Conservation (phyloP, 768 basidiomycete species). For the Xerocomus potaroensis region DNA sequence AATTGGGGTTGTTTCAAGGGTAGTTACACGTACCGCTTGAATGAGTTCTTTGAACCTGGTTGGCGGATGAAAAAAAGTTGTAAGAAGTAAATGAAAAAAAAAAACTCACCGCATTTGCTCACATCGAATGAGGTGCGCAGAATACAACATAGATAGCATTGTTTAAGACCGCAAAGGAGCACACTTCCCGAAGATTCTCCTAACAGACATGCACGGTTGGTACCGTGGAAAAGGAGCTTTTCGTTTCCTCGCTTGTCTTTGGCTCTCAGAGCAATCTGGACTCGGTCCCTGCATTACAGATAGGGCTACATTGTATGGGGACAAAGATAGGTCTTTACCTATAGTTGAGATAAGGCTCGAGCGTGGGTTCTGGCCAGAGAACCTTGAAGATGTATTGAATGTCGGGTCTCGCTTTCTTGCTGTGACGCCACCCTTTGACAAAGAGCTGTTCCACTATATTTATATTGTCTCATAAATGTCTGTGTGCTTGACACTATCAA, state of each 20-base stretch:
- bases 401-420: slow-evolving; percentile 45
- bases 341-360: slow-evolving; percentile 45
- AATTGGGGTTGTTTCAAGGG: neutral
- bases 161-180: slow-evolving; percentile 44
- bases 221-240: slow-evolving; percentile 66
- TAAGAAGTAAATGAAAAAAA: neutral
- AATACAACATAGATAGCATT: slow-evolving; percentile 55
- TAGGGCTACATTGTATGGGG: slow-evolving; percentile 19
- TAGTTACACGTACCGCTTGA: slow-evolving; percentile 37
- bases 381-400: slow-evolving; percentile 51
- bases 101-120: slow-evolving; percentile 47
- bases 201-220: slow-evolving; percentile 51
- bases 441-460: slow-evolving; percentile 47
- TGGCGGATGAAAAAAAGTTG: slow-evolving; percentile 8
- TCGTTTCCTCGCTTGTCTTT: slow-evolving; percentile 42
- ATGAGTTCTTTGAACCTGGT: slow-evolving; percentile 52
- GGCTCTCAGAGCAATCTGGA: slow-evolving; percentile 24
- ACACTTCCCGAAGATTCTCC: slow-evolving; percentile 48
- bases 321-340: slow-evolving; percentile 34
- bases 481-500: neutral
- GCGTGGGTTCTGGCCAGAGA: slow-evolving; percentile 39
- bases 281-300: slow-evolving; percentile 18
- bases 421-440: slow-evolving; percentile 52
- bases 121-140: slow-evolving; percentile 59
- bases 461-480: neutral